A percentile compares a stretch with the other conserved stretches of the same genome.
Conservation (phyloP, 768 basidiomycete species). For the Tubosaeta sp. region DNA sequence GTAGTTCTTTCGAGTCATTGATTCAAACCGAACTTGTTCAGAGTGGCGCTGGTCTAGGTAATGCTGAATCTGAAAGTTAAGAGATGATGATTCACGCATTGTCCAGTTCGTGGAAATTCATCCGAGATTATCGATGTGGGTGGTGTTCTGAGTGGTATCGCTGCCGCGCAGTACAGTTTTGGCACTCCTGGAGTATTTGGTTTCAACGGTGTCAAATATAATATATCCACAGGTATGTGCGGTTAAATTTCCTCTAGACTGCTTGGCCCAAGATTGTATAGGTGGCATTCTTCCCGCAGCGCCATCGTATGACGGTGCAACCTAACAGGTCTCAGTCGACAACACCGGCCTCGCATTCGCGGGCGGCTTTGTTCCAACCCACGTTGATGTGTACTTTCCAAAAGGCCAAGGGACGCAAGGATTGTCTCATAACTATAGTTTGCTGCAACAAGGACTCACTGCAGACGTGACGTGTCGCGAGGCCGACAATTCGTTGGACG, state of each 20-base stretch:
- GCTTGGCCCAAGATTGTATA: neutral
- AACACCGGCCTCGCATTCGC: neutral
- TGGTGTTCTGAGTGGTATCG: conserved; percentile 8
- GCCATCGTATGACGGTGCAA: neutral
- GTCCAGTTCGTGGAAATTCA: neutral
- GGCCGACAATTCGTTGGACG: too few species aligned
- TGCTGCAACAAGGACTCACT: conserved; percentile 7
- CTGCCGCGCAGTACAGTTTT: conserved; percentile 2
- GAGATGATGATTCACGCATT: neutral
- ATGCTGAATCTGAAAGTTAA: neutral
- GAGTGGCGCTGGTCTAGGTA: neutral
- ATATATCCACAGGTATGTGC: conserved; percentile 4
- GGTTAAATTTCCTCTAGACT: too few species aligned
- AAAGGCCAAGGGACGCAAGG: neutral
- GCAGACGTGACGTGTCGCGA: conserved; percentile 6
- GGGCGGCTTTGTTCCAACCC: neutral
- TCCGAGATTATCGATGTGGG: conserved; percentile 5
- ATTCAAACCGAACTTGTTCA: neutral
- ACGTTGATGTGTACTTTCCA: neutral
- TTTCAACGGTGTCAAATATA: conserved; percentile 8
- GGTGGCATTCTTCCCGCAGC: neutral
- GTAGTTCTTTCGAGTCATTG: conserved; percentile 1
- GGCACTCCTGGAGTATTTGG: neutral
- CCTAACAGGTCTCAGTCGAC: neutral
- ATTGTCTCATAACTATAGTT: neutral